A percentile compares a stretch with the other conserved stretches of the same genome.
Conservation (phyloP, 1,139 yeast species). For the Candida sp. region DNA sequence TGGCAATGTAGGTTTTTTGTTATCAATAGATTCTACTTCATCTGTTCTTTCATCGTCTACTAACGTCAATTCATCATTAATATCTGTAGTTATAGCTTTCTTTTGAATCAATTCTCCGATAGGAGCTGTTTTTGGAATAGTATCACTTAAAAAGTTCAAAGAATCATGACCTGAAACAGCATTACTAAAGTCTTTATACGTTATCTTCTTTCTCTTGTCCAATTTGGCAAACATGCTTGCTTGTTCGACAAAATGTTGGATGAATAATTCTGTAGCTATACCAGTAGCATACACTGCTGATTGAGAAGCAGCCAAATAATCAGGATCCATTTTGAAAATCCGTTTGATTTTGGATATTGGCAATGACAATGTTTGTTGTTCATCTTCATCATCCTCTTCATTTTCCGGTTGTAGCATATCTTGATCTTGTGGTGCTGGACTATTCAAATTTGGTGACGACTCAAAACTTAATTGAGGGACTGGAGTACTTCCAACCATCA, state of each 20-base stretch:
- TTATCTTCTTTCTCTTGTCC: slow-evolving; percentile 67
- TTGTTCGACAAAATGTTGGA: slow-evolving; percentile 77
- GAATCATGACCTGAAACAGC: slow-evolving; percentile 69
- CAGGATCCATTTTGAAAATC: slow-evolving; percentile 85
- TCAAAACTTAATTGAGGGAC: not conserved
- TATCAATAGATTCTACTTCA: slow-evolving; percentile 5
- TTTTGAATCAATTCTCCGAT: slow-evolving; percentile 49
- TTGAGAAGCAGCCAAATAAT: slow-evolving; percentile 70
- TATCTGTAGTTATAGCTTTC: slow-evolving; percentile 36
- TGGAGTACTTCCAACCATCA: not conserved
- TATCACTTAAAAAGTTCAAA: slow-evolving; percentile 63
- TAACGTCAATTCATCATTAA: not conserved
- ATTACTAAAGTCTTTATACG: slow-evolving; percentile 71
- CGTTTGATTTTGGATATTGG: slow-evolving; percentile 83
- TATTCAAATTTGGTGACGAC: not conserved
- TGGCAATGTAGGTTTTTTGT: slow-evolving; percentile 11
- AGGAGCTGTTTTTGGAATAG: slow-evolving; percentile 62
- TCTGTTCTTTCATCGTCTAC: slow-evolving; percentile 8
- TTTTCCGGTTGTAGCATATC: slow-evolving; percentile 8
- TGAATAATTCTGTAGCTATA: slow-evolving; percentile 82
- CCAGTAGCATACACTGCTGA: slow-evolving; percentile 83
- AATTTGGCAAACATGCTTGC: slow-evolving; percentile 68
- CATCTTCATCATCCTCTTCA: slow-evolving; percentile 16
- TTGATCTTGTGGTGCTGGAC: not conserved
- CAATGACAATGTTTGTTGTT: slow-evolving; percentile 27